phyloP scores from a whole-genome alignment of 768 basidiomycete genomes.

The Mycena kentingensis region DNA sequence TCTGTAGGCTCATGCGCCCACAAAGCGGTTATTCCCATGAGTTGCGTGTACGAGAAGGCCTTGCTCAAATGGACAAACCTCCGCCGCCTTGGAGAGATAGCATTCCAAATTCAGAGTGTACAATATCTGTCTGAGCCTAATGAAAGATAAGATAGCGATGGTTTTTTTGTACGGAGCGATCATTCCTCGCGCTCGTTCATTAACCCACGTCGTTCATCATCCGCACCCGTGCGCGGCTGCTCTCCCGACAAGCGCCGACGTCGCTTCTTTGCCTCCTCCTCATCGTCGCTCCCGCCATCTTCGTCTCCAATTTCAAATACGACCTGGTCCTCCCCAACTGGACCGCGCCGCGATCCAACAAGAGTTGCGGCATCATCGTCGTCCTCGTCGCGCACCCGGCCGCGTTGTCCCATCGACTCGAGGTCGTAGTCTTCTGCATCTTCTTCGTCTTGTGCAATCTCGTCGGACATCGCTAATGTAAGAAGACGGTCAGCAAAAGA shows the following conservation, averaged over 20 bases:
- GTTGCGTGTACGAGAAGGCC: no score
- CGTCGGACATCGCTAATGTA: constrained; percentile 93
- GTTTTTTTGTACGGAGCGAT: constrained; percentile 14
- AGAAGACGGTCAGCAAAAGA: constrained; percentile 37
- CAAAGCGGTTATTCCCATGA: no score
- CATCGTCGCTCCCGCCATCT: constrained; percentile 66
- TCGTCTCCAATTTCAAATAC: constrained; percentile 94
- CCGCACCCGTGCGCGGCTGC: constrained; percentile 44
- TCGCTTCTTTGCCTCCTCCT: constrained; percentile 60
- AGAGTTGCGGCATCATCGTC: constrained; percentile 75
- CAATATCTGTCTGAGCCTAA: constrained; percentile 16
- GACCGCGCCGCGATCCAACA: constrained; percentile 58
- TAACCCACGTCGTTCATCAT: constrained; percentile 68
- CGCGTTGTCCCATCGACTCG: constrained; percentile 67
- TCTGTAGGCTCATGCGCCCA: no score
- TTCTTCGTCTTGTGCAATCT: constrained; percentile 91
- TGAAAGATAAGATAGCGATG: constrained; percentile 18
- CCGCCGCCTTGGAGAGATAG: no score
- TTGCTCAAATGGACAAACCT: no score
- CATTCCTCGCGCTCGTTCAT: constrained; percentile 41
- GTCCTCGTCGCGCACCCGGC: constrained; percentile 53
- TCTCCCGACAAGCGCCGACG: constrained; percentile 49
- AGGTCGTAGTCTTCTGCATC: constrained; percentile 93
- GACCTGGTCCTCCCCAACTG: constrained; percentile 64
- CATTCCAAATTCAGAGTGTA: no score